Percentiles rank a stretch among this genome's conserved stretches.
Evolutionary conservation across 73 alveolate genomes (phyloP).

Genomic region (Uronychia binucleata): DNA sequence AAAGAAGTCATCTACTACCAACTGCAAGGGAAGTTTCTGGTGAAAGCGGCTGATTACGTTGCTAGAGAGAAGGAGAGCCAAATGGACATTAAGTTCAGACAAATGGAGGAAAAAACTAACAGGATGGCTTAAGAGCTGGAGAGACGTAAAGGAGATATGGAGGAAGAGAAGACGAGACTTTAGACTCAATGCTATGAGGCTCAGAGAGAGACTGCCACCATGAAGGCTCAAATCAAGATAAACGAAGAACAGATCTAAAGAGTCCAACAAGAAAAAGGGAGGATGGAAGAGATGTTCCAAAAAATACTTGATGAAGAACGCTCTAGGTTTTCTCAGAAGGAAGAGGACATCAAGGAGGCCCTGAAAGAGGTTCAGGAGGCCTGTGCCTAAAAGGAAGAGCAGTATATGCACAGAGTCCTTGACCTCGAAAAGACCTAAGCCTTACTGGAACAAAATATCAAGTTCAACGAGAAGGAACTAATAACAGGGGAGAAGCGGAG

Average conservation of each 20-base stretch:
- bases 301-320: conserved; percentile 26
- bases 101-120: conserved; percentile 19
- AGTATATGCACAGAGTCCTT: conserved; percentile 6
- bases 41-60: conserved; percentile 58
- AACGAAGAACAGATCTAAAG: conserved; percentile 6
- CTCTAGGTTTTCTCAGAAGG: conserved; percentile 8
- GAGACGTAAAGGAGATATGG: conserved; percentile 8
- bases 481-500: neutral
- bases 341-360: conserved; percentile 14
- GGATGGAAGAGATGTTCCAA: conserved; percentile 21
- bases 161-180: conserved; percentile 17
- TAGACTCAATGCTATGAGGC: neutral
- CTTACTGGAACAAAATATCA: conserved; percentile 16
- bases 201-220: conserved; percentile 1
- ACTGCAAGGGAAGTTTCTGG: neutral
- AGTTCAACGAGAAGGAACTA: neutral
- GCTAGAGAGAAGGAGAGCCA: conserved; percentile 15
- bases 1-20: neutral
- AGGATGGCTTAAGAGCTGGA: conserved; percentile 10
- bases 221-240: conserved; percentile 10
- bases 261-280: conserved; percentile 2
- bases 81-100: conserved; percentile 1
- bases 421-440: conserved; percentile 32
- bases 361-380: conserved; percentile 18
- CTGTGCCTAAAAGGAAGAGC: neutral